Evolutionary conservation across 768 basidiomycete species (phyloP).

Genomic region (Filobasidium wieringae): DNA sequence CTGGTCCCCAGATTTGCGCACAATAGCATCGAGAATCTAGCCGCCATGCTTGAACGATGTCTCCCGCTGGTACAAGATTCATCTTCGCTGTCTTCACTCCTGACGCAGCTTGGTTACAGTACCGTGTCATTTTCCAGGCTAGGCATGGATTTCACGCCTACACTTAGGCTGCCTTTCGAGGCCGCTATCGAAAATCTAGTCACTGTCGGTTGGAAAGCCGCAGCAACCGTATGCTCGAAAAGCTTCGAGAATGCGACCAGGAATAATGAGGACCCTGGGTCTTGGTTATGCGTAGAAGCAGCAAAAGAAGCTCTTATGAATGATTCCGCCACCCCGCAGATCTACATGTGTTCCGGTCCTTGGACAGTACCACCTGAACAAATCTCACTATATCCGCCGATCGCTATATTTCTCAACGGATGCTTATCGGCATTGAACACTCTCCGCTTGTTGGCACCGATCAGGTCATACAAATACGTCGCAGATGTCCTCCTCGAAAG

Average conservation of each 20-base stretch:
- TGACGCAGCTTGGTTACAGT: slow-evolving; percentile 90
- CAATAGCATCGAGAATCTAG: slow-evolving; percentile 30
- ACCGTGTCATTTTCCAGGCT: slow-evolving; percentile 81
- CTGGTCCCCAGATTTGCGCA: slow-evolving; percentile 54
- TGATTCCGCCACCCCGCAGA: background rate
- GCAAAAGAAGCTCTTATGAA: slow-evolving; percentile 2
- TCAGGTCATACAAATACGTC: slow-evolving; percentile 48
- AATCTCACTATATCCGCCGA: slow-evolving; percentile 60
- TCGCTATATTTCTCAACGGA: slow-evolving; percentile 62
- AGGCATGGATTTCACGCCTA: slow-evolving; percentile 72
- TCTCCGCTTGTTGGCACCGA: slow-evolving; percentile 66
- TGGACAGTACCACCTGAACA: slow-evolving; percentile 58
- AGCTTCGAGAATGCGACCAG: slow-evolving; percentile 24
- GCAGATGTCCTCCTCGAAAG: slow-evolving; percentile 46
- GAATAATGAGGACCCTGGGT: slow-evolving; percentile 21
- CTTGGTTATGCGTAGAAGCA: slow-evolving; percentile 25
- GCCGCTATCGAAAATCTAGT: slow-evolving; percentile 53
- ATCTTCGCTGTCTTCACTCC: slow-evolving; percentile 61
- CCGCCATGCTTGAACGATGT: slow-evolving; percentile 46
- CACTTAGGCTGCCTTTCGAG: slow-evolving; percentile 57
- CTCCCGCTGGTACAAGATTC: slow-evolving; percentile 47
- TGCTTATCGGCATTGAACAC: slow-evolving; percentile 64
- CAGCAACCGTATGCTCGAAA: slow-evolving; percentile 28
- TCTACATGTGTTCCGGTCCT: slow-evolving; percentile 13
- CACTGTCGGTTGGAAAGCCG: slow-evolving; percentile 45